A percentile compares a stretch with the other conserved stretches of the same genome.
These are phyloP conservation scores for Adansonia grandidieri DNA, from an alignment of 441 rosid genomes.

Conservation along the genomic window DNA sequence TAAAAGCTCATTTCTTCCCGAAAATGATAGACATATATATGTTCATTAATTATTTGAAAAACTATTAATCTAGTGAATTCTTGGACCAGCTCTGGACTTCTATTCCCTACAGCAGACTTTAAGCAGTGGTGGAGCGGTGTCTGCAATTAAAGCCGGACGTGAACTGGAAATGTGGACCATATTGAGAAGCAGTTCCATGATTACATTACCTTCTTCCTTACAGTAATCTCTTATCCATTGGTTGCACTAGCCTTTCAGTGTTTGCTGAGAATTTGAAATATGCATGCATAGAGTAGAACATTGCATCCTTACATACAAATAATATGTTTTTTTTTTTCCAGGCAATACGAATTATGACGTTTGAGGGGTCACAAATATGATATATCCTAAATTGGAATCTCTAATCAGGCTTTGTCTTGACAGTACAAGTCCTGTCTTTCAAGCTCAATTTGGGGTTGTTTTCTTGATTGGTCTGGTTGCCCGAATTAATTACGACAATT, in stretches of 20 bases:
- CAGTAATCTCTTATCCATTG: slow-evolving; percentile 49
- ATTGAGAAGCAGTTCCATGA: slow-evolving; percentile 91
- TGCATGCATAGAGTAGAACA: neutral
- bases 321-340: too few species aligned
- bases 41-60: too few species aligned
- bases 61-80: slow-evolving; percentile 36
- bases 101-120: slow-evolving; percentile 85
- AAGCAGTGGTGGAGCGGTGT: slow-evolving; percentile 72
- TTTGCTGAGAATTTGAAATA: neutral
- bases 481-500: slow-evolving; percentile 88
- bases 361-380: too few species aligned
- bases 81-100: slow-evolving; percentile 88
- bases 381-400: neutral
- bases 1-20: too few species aligned
- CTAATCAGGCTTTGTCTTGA: slow-evolving; percentile 13
- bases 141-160: slow-evolving; percentile 80
- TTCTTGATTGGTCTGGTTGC: slow-evolving; percentile 92
- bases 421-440: slow-evolving; percentile 74
- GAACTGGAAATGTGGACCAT: slow-evolving; percentile 80
- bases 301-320: too few species aligned
- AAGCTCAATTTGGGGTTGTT: slow-evolving; percentile 90
- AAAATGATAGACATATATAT: too few species aligned
- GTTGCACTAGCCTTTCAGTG: neutral
- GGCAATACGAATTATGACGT: too few species aligned
- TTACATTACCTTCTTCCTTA: slow-evolving; percentile 88